Percentiles rank a stretch among this genome's conserved stretches.
These are phyloP conservation scores for Didymellaceae sp. DNA, from an alignment of 2,329 filamentous ascomycete genomes.

Conservation along the genomic window DNA sequence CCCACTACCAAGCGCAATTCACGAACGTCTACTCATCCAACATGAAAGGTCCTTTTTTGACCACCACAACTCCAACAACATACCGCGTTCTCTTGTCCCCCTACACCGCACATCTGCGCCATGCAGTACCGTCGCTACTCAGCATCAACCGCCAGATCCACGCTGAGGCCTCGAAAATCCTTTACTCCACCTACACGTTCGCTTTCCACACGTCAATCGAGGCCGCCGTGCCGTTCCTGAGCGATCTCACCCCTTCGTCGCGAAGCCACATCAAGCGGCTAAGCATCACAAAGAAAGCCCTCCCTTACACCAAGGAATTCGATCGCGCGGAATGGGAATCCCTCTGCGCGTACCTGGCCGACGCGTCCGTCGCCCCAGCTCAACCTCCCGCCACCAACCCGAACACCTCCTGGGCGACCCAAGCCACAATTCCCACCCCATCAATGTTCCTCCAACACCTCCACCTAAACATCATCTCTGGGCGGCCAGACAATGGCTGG, in stretches of 20 bases:
- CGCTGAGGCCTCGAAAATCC: constrained; percentile 61
- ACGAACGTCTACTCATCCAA: constrained; percentile 24
- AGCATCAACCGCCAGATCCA: constrained; percentile 51
- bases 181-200: constrained; percentile 65
- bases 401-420: not conserved
- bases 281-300: constrained; percentile 62
- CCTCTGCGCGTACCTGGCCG: constrained; percentile 55
- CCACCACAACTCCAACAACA: constrained; percentile 59
- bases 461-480: constrained; percentile 62
- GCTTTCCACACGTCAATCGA: constrained; percentile 67
- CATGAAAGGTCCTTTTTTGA: constrained; percentile 50
- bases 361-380: not conserved
- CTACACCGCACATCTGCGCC: constrained; percentile 56
- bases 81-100: constrained; percentile 58
- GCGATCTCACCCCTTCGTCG: constrained; percentile 60
- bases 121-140: constrained; percentile 40
- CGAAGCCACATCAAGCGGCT: constrained; percentile 58
- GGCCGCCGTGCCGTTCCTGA: constrained; percentile 65
- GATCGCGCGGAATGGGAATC: constrained; percentile 62
- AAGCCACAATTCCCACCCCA: not conserved
- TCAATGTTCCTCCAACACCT: constrained; percentile 27
- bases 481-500: constrained; percentile 58
- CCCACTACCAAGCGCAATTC: constrained; percentile 1
- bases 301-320: constrained; percentile 62
- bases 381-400: not conserved